Evolutionary conservation across 192 early-diverging fungal species (phyloP), one percentile per base, ranked within the genome.

Genomic region (Funneliformis geosporum): DNA sequence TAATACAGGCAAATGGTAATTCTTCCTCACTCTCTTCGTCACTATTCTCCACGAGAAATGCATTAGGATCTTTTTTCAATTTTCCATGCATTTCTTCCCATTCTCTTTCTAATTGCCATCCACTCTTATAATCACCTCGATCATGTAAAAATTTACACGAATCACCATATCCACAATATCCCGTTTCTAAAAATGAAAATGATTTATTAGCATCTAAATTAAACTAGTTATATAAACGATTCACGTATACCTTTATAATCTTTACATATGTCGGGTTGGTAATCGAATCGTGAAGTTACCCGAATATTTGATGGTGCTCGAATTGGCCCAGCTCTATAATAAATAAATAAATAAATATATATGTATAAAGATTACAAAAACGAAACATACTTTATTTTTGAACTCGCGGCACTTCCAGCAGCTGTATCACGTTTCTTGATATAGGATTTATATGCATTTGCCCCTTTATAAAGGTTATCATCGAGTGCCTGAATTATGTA

Each of bases 91-190:
- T 85, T 68, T 94, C 95, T 59, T 99, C 97, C 97, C 96, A 99
- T 84, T 99, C 97, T 83, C 93, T 87, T 71, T 99, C 97, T n/a
- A 99, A 83, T 82, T 98, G 93, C 96, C 97, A 98, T 27, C 97
- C 96, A 4, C 90, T 91, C 83, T 99, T 99, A 88, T 97, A 98
- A 80, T 95, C 96, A 38, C 96, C 93, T 76, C 98, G 92, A 82
- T 99, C 98, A 79, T 99, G 98, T 87, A 99, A 92, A 81, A 97
- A 99, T 44, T 93, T 95, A 85, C 98, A 99, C 23, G 92, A 94
- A 84, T 99, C 98, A 62, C 98, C 98, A 85, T 95, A 99, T 38
- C 98, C 98, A 84, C 98, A 99, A 83, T 89, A 95, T 60, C 95
- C 95, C 11, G 94, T 96, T 70, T 94, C 91, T 85, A 84, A 38